These are phyloP conservation scores for Chenopodium berlandieri DNA, from an alignment of 148 eudicot genomes.

Conservation along the genomic window DNA sequence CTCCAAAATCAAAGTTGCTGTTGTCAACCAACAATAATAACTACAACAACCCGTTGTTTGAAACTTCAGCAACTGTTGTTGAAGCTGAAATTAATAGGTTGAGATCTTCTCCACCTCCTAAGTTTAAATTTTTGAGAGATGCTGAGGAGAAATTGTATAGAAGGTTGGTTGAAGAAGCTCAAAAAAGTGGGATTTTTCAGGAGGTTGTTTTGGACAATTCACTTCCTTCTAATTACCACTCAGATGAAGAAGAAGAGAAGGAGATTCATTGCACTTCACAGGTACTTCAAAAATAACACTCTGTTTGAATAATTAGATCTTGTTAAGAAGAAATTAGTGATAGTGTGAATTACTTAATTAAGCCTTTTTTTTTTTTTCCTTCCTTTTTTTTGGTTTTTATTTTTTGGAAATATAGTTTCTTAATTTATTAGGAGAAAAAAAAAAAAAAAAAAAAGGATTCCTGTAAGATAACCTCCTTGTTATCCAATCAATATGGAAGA, in stretches of 20 bases:
- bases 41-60: slow-evolving; percentile 83
- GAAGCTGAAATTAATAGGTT: slow-evolving; percentile 55
- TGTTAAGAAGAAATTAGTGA: slow-evolving; percentile 4
- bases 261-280: slow-evolving; percentile 38
- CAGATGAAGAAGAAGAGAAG: slow-evolving; percentile 16
- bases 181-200: slow-evolving; percentile 38
- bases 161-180: slow-evolving; percentile 64
- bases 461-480: slow-evolving; percentile 30
- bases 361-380: not conserved
- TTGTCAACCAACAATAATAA: slow-evolving; percentile 25
- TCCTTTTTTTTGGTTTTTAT: not conserved
- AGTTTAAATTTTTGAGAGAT: slow-evolving; percentile 87
- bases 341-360: slow-evolving; percentile 20
- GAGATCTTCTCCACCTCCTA: slow-evolving; percentile 84
- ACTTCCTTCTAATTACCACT: not conserved
- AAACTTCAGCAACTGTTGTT: slow-evolving; percentile 31
- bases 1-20: slow-evolving; percentile 7
- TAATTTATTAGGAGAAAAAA: not conserved
- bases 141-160: slow-evolving; percentile 85
- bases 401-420: slow-evolving; percentile 1
- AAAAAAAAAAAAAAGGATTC: slow-evolving; percentile 5
- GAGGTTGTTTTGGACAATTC: slow-evolving; percentile 26
- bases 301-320: slow-evolving; percentile 21
- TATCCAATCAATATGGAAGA: slow-evolving; percentile 18
- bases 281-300: slow-evolving; percentile 49